A percentile compares a stretch with the other conserved stretches of the same genome.
Conservation (phyloP, 306 rosid genomes). For the Castanea crenata region DNA sequence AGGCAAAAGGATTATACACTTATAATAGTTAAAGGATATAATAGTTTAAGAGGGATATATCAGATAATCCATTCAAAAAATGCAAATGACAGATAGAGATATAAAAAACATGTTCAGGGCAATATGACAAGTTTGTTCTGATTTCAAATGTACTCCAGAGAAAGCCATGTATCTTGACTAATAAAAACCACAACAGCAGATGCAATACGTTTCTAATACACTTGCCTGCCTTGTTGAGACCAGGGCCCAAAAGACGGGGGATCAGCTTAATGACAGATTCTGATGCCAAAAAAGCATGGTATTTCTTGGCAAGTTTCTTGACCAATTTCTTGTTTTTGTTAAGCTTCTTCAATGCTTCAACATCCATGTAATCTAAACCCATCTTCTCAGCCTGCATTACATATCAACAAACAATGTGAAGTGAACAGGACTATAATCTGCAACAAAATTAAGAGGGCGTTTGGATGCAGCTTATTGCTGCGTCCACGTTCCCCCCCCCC, state of each 20-base stretch:
- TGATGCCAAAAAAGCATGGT: conserved; percentile 85
- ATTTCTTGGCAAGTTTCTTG: conserved; percentile 76
- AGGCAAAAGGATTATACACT: neutral
- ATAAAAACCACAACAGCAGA: neutral
- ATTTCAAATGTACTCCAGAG: neutral
- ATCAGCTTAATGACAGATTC: conserved; percentile 90
- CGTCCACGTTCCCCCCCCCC: too few species aligned
- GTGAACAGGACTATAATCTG: neutral
- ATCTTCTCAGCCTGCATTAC: conserved; percentile 68
- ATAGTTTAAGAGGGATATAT: neutral
- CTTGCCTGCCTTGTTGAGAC: conserved; percentile 94
- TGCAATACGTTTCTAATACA: neutral
- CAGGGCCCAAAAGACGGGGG: conserved; percentile 88
- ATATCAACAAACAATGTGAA: neutral
- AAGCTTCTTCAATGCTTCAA: conserved; percentile 74
- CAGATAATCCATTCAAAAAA: neutral
- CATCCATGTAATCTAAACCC: conserved; percentile 78
- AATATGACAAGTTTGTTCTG: neutral
- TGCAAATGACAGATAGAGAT: neutral
- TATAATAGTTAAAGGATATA: neutral
- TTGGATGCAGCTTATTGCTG: too few species aligned
- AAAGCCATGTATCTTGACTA: neutral
- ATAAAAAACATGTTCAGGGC: neutral
- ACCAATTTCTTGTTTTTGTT: conserved; percentile 83
- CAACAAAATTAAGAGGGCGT: neutral